Percentiles rank a stretch among this genome's conserved stretches.
These are phyloP conservation scores for Pleurotus tuber-regium DNA, from an alignment of 768 basidiomycete species.

Conservation along the genomic window DNA sequence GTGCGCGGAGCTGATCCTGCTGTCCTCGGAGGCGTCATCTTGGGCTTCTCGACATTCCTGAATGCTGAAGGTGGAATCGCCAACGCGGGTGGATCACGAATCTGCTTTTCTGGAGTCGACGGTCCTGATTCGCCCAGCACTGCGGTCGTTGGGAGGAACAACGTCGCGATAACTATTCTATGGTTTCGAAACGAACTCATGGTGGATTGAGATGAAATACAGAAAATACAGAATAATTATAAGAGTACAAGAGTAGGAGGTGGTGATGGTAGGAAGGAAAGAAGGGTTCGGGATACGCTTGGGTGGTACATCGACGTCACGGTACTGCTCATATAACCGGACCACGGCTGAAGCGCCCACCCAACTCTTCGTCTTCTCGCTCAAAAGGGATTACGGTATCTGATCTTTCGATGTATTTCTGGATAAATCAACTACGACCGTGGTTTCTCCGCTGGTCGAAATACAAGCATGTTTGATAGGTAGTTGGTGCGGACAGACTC, in stretches of 20 bases:
- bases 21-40: background rate
- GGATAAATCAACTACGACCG: constrained; percentile 10
- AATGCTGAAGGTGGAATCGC: constrained; percentile 16
- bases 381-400: background rate
- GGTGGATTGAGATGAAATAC: constrained; percentile 13
- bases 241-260: constrained; percentile 3
- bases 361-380: background rate
- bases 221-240: constrained; percentile 9
- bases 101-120: constrained; percentile 41
- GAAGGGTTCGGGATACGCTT: background rate
- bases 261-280: constrained; percentile 7
- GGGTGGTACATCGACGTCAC: constrained; percentile 12
- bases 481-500: background rate
- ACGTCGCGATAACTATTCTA: constrained; percentile 77
- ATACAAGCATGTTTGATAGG: constrained; percentile 4
- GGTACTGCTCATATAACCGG: constrained; percentile 7
- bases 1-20: constrained; percentile 9
- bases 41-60: constrained; percentile 7
- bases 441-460: constrained; percentile 7
- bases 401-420: constrained; percentile 9
- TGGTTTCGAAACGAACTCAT: constrained; percentile 77
- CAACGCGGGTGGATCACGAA: constrained; percentile 17
- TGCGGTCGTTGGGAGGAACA: constrained; percentile 77
- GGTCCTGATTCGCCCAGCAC: constrained; percentile 58
- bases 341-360: background rate